Evolutionary conservation across 2,329 filamentous ascomycete genomes (phyloP).

Genomic region (Colletotrichum aenigma): DNA sequence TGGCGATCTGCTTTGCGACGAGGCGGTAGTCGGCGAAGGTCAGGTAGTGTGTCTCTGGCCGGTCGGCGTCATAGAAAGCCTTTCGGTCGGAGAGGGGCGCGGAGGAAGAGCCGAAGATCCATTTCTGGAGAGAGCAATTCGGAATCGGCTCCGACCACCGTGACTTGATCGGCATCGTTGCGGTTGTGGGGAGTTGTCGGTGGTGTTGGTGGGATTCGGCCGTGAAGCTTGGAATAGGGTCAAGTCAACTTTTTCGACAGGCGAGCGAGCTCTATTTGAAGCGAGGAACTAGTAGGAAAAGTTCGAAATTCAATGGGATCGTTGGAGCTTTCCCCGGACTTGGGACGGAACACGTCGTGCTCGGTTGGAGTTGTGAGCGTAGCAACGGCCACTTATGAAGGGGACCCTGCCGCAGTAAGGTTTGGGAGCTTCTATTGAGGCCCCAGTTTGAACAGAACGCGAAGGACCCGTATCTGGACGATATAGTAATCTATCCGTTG

Average conservation of each 20-base stretch:
- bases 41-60: conserved; percentile 70
- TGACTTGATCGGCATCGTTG: conserved; percentile 50
- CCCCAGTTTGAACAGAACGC: background rate
- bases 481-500: background rate
- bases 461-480: background rate
- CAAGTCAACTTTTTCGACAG: background rate
- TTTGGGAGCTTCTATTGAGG: background rate
- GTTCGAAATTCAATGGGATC: background rate
- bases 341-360: background rate
- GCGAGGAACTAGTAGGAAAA: background rate
- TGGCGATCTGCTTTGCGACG: conserved; percentile 74
- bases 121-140: conserved; percentile 56
- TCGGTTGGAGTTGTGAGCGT: background rate
- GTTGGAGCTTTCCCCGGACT: background rate
- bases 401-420: background rate
- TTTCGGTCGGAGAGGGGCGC: conserved; percentile 46
- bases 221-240: background rate
- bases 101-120: conserved; percentile 57
- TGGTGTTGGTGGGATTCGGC: background rate
- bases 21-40: conserved; percentile 68
- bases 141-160: conserved; percentile 50
- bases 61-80: conserved; percentile 67
- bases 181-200: background rate
- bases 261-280: background rate
- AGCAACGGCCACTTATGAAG: background rate